Evolutionary conservation across 2,329 filamentous ascomycete genomes (phyloP).

Genomic region (Aureobasidium lini): DNA sequence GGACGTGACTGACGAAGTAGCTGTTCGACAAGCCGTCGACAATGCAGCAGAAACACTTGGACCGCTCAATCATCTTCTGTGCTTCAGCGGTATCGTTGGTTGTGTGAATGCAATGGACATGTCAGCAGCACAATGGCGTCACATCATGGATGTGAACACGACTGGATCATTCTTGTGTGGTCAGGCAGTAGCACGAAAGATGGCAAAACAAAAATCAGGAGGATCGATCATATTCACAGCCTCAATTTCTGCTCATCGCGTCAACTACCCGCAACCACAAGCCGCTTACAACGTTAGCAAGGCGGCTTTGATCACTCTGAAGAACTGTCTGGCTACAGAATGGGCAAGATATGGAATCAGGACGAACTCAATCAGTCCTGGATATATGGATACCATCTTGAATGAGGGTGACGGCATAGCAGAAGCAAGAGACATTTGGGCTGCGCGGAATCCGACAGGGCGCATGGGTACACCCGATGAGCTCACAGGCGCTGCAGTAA

Average conservation of each 20-base stretch:
- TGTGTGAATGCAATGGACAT: slow-evolving; percentile 56
- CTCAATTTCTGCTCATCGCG: slow-evolving; percentile 59
- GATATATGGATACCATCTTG: slow-evolving; percentile 70
- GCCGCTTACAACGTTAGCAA: slow-evolving; percentile 54
- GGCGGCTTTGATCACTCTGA: slow-evolving; percentile 56
- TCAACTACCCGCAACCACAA: slow-evolving; percentile 68
- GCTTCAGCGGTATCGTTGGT: slow-evolving; percentile 62
- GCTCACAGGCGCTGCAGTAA: slow-evolving; percentile 30
- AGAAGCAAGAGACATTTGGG: not conserved
- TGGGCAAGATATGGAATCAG: slow-evolving; percentile 65
- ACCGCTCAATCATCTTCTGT: slow-evolving; percentile 49
- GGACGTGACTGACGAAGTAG: slow-evolving; percentile 51
- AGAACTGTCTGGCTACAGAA: slow-evolving; percentile 60
- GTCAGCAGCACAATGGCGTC: slow-evolving; percentile 51
- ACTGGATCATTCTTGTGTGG: slow-evolving; percentile 66
- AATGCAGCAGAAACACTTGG: slow-evolving; percentile 40
- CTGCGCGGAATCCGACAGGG: not conserved
- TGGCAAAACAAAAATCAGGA: slow-evolving; percentile 44
- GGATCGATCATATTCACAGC: slow-evolving; percentile 61
- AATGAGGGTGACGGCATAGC: slow-evolving; percentile 37
- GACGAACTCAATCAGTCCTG: slow-evolving; percentile 62
- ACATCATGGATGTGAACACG: slow-evolving; percentile 62
- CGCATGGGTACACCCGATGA: slow-evolving; percentile 31
- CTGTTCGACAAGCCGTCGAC: slow-evolving; percentile 38
- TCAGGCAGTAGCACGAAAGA: slow-evolving; percentile 52